These are phyloP conservation scores for Aspergillus carlsbadensis DNA, from an alignment of 495 filamentous ascomycete genomes.

Conservation along the genomic window DNA sequence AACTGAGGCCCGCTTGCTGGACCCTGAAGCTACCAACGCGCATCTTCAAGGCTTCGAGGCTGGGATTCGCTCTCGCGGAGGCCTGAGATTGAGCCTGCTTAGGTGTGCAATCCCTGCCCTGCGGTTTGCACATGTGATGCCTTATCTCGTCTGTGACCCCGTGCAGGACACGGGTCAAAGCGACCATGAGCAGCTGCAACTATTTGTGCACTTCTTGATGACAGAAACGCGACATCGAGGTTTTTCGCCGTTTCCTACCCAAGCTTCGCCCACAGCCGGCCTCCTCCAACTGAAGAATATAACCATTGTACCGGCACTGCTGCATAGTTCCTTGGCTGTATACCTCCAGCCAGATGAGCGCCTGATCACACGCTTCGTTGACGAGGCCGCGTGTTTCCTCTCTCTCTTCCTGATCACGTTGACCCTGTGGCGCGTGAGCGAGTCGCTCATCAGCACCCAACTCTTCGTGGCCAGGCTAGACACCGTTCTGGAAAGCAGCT, in stretches of 20 bases:
- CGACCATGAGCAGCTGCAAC: neutral
- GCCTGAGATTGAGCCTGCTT: neutral
- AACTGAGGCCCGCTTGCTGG: neutral
- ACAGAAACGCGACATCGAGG: neutral
- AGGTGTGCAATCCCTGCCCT: neutral
- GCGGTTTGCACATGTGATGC: neutral
- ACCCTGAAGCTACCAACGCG: neutral
- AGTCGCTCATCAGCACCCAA: neutral
- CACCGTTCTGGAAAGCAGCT: neutral
- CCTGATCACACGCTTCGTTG: neutral
- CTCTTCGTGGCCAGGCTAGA: neutral
- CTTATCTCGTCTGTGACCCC: neutral
- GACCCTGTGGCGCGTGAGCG: neutral
- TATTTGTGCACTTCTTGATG: neutral
- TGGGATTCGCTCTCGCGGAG: neutral
- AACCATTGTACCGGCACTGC: neutral
- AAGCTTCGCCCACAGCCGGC: neutral
- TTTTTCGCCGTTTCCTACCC: neutral
- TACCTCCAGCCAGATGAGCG: neutral
- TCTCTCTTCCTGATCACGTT: neutral
- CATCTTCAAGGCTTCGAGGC: neutral
- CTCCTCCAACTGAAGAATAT: neutral
- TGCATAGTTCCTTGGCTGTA: neutral
- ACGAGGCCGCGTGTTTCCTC: neutral
- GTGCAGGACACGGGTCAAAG: neutral